Evolutionary conservation across 2,329 filamentous ascomycete genomes (phyloP).

Genomic region (Plenodomus biglobosus): DNA sequence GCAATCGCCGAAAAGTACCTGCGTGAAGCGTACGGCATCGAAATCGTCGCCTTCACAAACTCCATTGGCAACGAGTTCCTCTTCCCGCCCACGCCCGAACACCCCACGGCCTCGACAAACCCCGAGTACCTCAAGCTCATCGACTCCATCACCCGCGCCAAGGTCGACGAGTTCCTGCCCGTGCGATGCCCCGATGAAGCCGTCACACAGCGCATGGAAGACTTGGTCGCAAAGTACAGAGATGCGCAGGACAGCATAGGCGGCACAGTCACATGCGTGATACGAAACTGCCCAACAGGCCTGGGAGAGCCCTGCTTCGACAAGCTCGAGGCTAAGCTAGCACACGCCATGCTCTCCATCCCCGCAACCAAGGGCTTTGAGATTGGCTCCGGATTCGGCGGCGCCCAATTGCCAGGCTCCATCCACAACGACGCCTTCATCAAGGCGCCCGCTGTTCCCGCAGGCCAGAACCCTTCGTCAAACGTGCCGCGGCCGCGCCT

Average conservation of each 20-base stretch:
- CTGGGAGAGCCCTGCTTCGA: slow-evolving; percentile 94
- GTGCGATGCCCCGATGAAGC: slow-evolving; percentile 79
- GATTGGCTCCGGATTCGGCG: slow-evolving; percentile 88
- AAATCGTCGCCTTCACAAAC: slow-evolving; percentile 88
- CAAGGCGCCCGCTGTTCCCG: slow-evolving; percentile 54
- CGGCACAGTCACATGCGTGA: slow-evolving; percentile 91
- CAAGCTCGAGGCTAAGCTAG: slow-evolving; percentile 89
- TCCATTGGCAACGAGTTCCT: slow-evolving; percentile 80
- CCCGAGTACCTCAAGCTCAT: slow-evolving; percentile 77
- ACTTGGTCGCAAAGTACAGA: slow-evolving; percentile 73
- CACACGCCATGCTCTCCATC: slow-evolving; percentile 92
- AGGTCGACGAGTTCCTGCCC: slow-evolving; percentile 81
- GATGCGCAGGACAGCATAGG: slow-evolving; percentile 87
- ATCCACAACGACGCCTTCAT: slow-evolving; percentile 89
- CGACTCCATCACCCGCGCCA: slow-evolving; percentile 68
- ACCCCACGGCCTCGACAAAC: slow-evolving; percentile 71
- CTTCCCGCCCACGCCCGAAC: slow-evolving; percentile 66
- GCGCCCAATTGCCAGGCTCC: slow-evolving; percentile 83
- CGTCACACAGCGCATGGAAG: slow-evolving; percentile 70
- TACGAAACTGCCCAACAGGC: slow-evolving; percentile 80
- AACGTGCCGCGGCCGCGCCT: slow-evolving; percentile 59
- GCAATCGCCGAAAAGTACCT: slow-evolving; percentile 95
- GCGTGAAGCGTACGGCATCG: slow-evolving; percentile 73
- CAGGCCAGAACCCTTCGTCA: slow-evolving; percentile 48
- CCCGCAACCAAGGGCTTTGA: slow-evolving; percentile 96